Evolutionary conservation across 352 stramenopile species (phyloP), one percentile per base, ranked within the genome.

Genomic region (Saprolegnia parasitica): DNA sequence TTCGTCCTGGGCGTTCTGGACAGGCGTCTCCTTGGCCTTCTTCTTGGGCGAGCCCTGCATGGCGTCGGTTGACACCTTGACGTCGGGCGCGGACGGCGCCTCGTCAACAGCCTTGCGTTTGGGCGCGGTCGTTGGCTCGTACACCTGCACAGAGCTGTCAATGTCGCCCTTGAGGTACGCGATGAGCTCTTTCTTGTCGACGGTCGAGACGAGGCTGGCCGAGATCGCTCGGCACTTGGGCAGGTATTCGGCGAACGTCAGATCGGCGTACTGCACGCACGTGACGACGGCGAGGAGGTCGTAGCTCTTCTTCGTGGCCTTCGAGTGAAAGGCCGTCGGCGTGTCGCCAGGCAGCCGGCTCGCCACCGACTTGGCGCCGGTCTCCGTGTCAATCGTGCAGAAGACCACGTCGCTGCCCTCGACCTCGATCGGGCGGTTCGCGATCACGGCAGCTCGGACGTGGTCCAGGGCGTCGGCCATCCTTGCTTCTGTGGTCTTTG

Each of bases 121-220:
- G 20, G 21, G 67, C n/a, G 67, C 57, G 24, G 45, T 74, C 58
- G 13, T 62, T 45, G 4, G 56, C 15, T 70, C 63, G 39, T 70
- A 70, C 54, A 93, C 89, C 77, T 95, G 87, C 13, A 83, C 73
- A 65, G 83, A 91, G 2, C 49, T 76, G 49, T 95, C 87, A 37
- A 91, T 93, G 71, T 95, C 87, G 5, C 87, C 87, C 60, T 90
- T 91, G 11, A 95, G 56, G 71, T 85, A 95, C 55, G 87, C 81
- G 64, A 95, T 79, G 35, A 95, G 80, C 65, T 95, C 87, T 55
- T 92, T 91, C 77, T 95, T 95, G 72, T 95, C 87, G 26, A 95
- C 84, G 0, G 87, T 89, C 18, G 87, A 93, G 13, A 95, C 80
- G 78, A 91, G 90, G 26, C 77, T 81, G 5, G 84, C 85, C 71